Evolutionary conservation across 306 rosid species (phyloP).

Genomic region (Biancaea sappan): DNA sequence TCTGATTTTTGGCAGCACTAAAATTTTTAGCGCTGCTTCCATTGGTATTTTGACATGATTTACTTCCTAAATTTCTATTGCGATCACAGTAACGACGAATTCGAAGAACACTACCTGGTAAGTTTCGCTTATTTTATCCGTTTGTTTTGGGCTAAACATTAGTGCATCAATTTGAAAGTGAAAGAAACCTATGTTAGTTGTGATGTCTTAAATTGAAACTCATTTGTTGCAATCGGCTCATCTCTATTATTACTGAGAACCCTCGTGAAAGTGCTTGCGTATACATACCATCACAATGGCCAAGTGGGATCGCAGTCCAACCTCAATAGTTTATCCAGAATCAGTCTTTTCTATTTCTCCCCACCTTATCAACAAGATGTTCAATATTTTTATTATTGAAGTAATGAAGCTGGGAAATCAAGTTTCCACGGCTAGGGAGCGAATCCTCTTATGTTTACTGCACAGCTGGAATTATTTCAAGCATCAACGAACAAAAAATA

Average conservation of each 20-base stretch:
- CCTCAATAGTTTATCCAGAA: neutral
- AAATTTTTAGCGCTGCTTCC: neutral
- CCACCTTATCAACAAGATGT: neutral
- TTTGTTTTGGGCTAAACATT: neutral
- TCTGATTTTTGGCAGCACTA: neutral
- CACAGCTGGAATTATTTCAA: slow-evolving; percentile 40
- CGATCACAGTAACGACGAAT: neutral
- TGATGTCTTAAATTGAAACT: neutral
- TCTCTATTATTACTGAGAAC: neutral
- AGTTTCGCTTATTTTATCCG: neutral
- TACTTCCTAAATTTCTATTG: neutral
- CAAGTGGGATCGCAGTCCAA: neutral
- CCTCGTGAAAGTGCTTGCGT: neutral
- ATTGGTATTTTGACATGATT: neutral
- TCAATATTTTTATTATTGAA: neutral
- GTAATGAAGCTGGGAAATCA: neutral
- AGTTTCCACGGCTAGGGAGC: slow-evolving; percentile 18
- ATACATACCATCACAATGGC: neutral
- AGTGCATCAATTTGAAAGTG: neutral
- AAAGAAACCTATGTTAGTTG: neutral
- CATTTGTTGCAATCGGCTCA: slow-evolving; percentile 17
- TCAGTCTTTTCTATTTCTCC: neutral
- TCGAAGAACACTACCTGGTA: neutral
- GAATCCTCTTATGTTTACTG: slow-evolving; percentile 28
- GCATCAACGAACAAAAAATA: slow-evolving; percentile 33